Conservation (phyloP, 2,329 filamentous ascomycete genomes). For the Venturia pyrina region DNA sequence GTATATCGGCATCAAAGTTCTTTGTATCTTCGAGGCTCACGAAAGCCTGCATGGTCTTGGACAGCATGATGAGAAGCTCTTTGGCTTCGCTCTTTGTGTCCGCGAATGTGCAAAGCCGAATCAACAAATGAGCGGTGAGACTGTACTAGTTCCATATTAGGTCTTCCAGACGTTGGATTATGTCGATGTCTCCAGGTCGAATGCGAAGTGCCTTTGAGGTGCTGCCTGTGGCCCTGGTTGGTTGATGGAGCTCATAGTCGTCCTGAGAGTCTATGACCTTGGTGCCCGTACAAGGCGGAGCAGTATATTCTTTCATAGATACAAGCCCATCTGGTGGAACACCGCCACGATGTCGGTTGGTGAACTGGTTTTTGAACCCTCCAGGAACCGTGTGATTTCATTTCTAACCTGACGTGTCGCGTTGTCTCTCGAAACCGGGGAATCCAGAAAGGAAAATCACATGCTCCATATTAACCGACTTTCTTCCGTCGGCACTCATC, state of each 20-base stretch:
- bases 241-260: background rate
- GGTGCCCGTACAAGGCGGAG: background rate
- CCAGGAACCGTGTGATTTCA: background rate
- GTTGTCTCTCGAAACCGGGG: background rate
- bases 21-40: background rate
- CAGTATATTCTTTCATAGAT: background rate
- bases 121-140: conserved; percentile 6
- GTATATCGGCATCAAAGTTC: background rate
- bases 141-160: background rate
- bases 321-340: conserved; percentile 1
- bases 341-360: background rate
- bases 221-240: background rate
- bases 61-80: background rate
- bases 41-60: background rate
- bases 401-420: background rate
- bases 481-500: conserved; percentile 33
- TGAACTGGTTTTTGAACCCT: conserved; percentile 7
- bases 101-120: conserved; percentile 2
- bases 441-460: background rate
- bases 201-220: background rate
- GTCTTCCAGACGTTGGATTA: background rate
- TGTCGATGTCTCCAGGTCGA: background rate
- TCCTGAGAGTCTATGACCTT: background rate
- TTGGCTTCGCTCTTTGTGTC: background rate
- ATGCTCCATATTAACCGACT: conserved; percentile 19